Evolutionary conservation across 169 alveolate genomes (phyloP).

Genomic region (Besnoitia besnoiti): DNA sequence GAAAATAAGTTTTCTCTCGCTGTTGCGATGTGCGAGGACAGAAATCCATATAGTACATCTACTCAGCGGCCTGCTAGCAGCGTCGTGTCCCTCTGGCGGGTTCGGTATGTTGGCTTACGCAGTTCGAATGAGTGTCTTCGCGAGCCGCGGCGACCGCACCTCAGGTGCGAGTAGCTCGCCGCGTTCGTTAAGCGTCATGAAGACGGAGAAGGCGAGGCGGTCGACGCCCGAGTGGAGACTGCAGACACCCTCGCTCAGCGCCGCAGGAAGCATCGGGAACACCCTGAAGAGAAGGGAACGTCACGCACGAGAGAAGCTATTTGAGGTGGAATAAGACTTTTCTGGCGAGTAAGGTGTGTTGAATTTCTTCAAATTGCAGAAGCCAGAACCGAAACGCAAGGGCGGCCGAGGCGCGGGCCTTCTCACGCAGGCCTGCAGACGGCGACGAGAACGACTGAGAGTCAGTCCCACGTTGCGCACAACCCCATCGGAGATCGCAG

Average conservation of each 20-base stretch:
- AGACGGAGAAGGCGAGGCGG: slow-evolving; percentile 56
- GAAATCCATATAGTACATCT: too few species aligned
- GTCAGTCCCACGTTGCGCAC: too few species aligned
- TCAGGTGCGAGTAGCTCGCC: slow-evolving; percentile 3
- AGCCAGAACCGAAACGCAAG: too few species aligned
- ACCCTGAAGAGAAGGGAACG: slow-evolving; percentile 56
- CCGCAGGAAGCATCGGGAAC: slow-evolving; percentile 68
- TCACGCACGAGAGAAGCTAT: background rate
- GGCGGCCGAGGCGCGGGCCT: too few species aligned
- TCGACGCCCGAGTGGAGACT: slow-evolving; percentile 40
- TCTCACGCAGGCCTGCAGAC: too few species aligned
- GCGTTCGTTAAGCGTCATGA: background rate
- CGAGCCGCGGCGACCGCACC: background rate
- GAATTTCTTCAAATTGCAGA: too few species aligned
- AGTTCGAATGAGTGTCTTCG: slow-evolving; percentile 53
- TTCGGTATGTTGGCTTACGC: background rate
- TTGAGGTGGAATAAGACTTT: too few species aligned
- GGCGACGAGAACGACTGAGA: background rate
- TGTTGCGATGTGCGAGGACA: too few species aligned
- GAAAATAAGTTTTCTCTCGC: too few species aligned
- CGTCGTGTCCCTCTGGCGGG: too few species aligned
- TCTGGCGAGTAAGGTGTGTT: too few species aligned
- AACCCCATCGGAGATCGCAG: background rate
- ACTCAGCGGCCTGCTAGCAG: too few species aligned
- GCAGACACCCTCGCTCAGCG: slow-evolving; percentile 65